Percentiles rank a stretch among this genome's conserved stretches.
Evolutionary conservation across 1,284 basidiomycete genomes (phyloP).

Genomic region (Phaffia rhodozyma): DNA sequence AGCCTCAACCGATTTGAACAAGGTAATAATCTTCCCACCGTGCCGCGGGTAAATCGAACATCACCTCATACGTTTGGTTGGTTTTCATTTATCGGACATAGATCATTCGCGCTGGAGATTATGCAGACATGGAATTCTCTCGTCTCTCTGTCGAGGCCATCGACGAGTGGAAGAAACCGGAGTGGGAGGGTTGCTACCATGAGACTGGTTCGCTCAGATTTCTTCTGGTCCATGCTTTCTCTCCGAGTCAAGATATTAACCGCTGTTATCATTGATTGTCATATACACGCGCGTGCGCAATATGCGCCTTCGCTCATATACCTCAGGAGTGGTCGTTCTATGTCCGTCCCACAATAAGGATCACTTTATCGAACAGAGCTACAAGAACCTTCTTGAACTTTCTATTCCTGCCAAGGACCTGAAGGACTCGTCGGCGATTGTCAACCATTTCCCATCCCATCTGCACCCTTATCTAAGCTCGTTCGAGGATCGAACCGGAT

Average conservation of each 20-base stretch:
- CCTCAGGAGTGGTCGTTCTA: not conserved
- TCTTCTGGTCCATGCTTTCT: not conserved
- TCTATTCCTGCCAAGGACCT: constrained; percentile 4
- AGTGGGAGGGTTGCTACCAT: constrained; percentile 8
- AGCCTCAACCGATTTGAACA: constrained; percentile 35
- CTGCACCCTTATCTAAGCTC: constrained; percentile 19
- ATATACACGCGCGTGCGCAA: not conserved
- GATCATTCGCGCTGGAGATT: constrained; percentile 35
- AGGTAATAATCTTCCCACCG: constrained; percentile 21
- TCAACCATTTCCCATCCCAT: constrained; percentile 18
- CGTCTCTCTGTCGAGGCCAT: constrained; percentile 33
- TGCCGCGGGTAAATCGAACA: not conserved
- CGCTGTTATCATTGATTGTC: too few species aligned
- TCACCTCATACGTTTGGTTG: too few species aligned
- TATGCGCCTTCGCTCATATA: not conserved
- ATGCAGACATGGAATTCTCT: constrained; percentile 29
- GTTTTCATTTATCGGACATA: not conserved
- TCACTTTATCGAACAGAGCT: not conserved
- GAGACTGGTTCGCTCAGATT: not conserved
- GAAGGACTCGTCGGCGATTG: constrained; percentile 21
- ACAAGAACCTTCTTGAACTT: constrained; percentile 4
- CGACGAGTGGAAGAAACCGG: constrained; percentile 32
- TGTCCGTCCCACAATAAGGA: not conserved
- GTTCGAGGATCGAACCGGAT: constrained; percentile 40
- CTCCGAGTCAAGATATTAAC: too few species aligned